A percentile compares a stretch with the other conserved stretches of the same genome.
phyloP scores from a whole-genome alignment of 768 basidiomycete genomes.

The Collybia sordida region DNA sequence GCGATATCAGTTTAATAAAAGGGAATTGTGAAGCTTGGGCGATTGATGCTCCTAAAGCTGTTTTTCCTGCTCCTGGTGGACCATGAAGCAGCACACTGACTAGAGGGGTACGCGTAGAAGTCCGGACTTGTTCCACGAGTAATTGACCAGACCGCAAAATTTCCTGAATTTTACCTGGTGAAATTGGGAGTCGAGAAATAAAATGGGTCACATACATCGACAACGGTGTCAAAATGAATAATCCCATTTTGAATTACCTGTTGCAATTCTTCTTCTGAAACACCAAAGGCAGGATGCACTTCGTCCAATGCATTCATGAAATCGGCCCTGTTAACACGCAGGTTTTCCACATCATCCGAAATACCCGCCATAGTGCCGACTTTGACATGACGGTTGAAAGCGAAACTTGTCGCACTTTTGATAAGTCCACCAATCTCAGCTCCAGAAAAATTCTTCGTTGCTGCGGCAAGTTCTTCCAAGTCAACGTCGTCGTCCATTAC shows the following conservation, averaged over 20 bases:
- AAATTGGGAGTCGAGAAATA: not conserved
- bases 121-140: slow-evolving; percentile 91
- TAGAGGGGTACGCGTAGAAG: slow-evolving; percentile 86
- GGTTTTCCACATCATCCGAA: slow-evolving; percentile 91
- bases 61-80: slow-evolving; percentile 89
- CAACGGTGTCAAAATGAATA: slow-evolving; percentile 73
- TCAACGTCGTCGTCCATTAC: slow-evolving; percentile 90
- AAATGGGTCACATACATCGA: slow-evolving; percentile 64
- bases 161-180: slow-evolving; percentile 47
- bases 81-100: slow-evolving; percentile 91
- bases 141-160: slow-evolving; percentile 83
- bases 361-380: slow-evolving; percentile 97
- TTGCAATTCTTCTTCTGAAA: slow-evolving; percentile 92
- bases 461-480: slow-evolving; percentile 71
- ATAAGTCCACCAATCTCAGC: slow-evolving; percentile 95
- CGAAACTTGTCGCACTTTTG: slow-evolving; percentile 98
- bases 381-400: slow-evolving; percentile 96
- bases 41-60: slow-evolving; percentile 91
- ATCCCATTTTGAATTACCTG: slow-evolving; percentile 96
- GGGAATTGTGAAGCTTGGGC: slow-evolving; percentile 93
- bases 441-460: slow-evolving; percentile 97
- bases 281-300: slow-evolving; percentile 96
- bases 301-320: slow-evolving; percentile 92
- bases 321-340: slow-evolving; percentile 83
- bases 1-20: slow-evolving; percentile 96